Evolutionary conservation across 192 early-diverging fungal genomes (phyloP).

Genomic region (Umbelopsis sp.): DNA sequence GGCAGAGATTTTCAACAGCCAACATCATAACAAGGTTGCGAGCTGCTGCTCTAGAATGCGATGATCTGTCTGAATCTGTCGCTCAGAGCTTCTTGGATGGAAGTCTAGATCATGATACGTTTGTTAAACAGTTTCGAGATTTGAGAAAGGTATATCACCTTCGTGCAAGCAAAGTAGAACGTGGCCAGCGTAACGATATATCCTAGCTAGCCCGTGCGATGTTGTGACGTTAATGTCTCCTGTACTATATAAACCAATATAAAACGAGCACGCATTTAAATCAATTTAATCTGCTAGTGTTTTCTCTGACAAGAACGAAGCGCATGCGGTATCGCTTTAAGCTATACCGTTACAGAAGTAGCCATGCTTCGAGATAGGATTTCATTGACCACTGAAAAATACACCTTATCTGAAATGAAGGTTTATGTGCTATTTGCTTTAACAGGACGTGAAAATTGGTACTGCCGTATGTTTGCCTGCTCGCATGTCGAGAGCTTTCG

Average conservation of each 20-base stretch:
- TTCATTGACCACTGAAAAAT: neutral
- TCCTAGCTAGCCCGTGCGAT: conserved; percentile 20
- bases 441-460: neutral
- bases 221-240: neutral
- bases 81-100: conserved; percentile 58
- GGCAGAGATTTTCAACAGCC: conserved; percentile 48
- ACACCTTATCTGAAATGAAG: neutral
- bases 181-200: conserved; percentile 39
- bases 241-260: conserved; percentile 1
- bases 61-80: conserved; percentile 56
- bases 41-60: conserved; percentile 49
- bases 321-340: no score
- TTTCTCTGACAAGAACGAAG: neutral
- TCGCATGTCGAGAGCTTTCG: neutral
- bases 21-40: conserved; percentile 50
- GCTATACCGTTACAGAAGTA: no score
- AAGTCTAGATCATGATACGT: conserved; percentile 49
- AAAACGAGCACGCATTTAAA: neutral
- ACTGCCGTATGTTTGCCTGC: neutral
- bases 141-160: conserved; percentile 60
- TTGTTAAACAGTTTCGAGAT: conserved; percentile 54
- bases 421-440: neutral
- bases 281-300: neutral
- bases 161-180: conserved; percentile 52
- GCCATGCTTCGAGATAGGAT: no score